Base-by-base conservation (phyloP, 306 rosid species). In the Senna tora region DNA sequence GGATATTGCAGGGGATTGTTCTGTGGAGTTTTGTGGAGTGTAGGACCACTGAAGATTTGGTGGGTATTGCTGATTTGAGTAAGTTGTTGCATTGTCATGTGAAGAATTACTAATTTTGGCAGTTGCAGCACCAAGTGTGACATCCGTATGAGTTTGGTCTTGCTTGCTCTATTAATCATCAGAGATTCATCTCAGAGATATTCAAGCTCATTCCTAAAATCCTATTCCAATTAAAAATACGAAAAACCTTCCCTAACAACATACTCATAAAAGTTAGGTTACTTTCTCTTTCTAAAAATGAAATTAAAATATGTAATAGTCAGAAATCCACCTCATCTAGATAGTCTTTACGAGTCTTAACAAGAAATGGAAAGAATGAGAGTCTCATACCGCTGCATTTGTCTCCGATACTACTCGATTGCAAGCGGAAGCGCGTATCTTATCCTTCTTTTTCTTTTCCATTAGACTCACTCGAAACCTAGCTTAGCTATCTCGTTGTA, bases 91-190 rank as follows among this genome's bases (percentile, higher is more conserved):
- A 47, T 20, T 76, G 54, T 64, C 72, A 21, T 65, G 57, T 56
- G 65, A 78, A 62, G 75, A 55, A 45, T 56, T 57, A 69, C 61
- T 38, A 33, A 58, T 42, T 46, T 42, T 80, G 46, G 19, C 70
- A 34, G 3, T 36, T 3, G 61, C 63, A 36, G 66, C 63, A 36
- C 36, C 59, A 65, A 36, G 34, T 65, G 33, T 52, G 46, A 28
- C 73, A 61, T 62, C 65, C 43, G 39, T 38, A 13, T 55, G 63
- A 32, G 61, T 39, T 57, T 81, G 79, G 16, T 77, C 66, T 62
- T 52, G 76, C 33, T 52, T 84, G 74, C 10, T 72, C 91, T 87
- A 82, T 80, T 73, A 30, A 80, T 15, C 56, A 67, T 38, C 66
- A 81, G 4, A 81, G 4, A 69, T 38, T 52, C 70, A 36, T 22